phyloP scores from a whole-genome alignment of 176 grass and related monocot genomes.

The Olyra latifolia region DNA sequence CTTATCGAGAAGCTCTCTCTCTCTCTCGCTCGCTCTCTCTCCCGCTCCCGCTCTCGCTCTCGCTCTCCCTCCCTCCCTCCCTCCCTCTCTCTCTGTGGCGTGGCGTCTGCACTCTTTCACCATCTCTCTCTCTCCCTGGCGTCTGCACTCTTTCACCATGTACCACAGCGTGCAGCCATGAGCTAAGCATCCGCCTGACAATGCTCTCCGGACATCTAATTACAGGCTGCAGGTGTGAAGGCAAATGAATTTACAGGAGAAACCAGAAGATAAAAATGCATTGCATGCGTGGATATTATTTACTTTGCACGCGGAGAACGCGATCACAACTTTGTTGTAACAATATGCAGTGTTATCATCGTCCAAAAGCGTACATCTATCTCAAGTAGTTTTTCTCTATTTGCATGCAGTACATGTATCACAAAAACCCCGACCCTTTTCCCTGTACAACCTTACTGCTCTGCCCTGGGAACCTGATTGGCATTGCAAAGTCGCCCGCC shows the following conservation, averaged over 20 bases:
- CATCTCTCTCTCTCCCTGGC: too few species aligned
- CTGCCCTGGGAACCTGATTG: slow-evolving; percentile 41
- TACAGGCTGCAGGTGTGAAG: neutral
- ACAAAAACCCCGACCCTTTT: slow-evolving; percentile 83
- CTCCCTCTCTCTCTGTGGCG: too few species aligned
- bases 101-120: too few species aligned
- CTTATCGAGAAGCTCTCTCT: too few species aligned
- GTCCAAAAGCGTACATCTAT: slow-evolving; percentile 20
- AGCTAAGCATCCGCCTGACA: neutral
- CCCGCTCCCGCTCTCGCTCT: too few species aligned
- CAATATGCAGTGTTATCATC: slow-evolving; percentile 2
- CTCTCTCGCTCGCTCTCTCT: too few species aligned
- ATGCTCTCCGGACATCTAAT: neutral
- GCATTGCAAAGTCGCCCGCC: slow-evolving; percentile 27
- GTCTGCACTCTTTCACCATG: neutral
- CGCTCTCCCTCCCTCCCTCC: too few species aligned
- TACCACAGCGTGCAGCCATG: neutral
- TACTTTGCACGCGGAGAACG: neutral
- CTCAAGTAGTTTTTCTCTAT: slow-evolving; percentile 1
- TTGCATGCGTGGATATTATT: slow-evolving; percentile 24
- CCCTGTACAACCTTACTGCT: slow-evolving; percentile 58
- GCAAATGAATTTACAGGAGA: neutral
- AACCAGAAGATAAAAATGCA: neutral
- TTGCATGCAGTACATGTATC: slow-evolving; percentile 42
- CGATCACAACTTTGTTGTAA: slow-evolving; percentile 4